Evolutionary conservation across 2,329 filamentous ascomycete genomes (phyloP).

Genomic region (Fusarium piperis): DNA sequence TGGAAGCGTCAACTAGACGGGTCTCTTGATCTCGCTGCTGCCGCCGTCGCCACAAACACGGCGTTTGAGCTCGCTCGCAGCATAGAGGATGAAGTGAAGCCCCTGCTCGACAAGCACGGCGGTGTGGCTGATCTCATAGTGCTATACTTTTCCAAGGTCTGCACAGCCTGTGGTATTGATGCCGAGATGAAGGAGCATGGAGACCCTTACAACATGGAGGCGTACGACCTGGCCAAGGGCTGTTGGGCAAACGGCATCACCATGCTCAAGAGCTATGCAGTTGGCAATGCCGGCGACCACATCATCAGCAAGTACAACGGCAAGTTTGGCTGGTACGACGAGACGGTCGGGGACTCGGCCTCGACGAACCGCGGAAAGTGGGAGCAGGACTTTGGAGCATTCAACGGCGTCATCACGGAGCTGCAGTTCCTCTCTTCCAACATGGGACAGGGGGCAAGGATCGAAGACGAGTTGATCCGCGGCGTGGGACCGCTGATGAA

Average conservation of each 20-base stretch:
- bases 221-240: constrained; percentile 12
- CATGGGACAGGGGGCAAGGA: not conserved
- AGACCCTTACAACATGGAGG: constrained; percentile 15
- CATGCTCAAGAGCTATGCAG: not conserved
- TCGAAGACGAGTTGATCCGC: constrained; percentile 36
- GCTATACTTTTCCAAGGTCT: not conserved
- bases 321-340: constrained; percentile 31
- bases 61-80: constrained; percentile 32
- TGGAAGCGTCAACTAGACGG: constrained; percentile 10
- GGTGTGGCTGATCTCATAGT: not conserved
- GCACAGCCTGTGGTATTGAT: constrained; percentile 2
- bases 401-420: constrained; percentile 20
- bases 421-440: constrained; percentile 13
- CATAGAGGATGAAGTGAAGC: constrained; percentile 58
- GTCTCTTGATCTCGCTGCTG: constrained; percentile 28
- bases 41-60: constrained; percentile 29
- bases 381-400: constrained; percentile 21
- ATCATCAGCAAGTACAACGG: constrained; percentile 26
- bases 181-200: not conserved
- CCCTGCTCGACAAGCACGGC: constrained; percentile 15
- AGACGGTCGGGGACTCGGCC: not conserved
- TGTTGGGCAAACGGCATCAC: constrained; percentile 7
- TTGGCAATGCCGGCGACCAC: accelerated
- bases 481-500: not conserved
- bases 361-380: constrained; percentile 7